Base-by-base conservation (phyloP, 2,329 filamentous ascomycete species). In the Xenoacremonium recifei region DNA sequence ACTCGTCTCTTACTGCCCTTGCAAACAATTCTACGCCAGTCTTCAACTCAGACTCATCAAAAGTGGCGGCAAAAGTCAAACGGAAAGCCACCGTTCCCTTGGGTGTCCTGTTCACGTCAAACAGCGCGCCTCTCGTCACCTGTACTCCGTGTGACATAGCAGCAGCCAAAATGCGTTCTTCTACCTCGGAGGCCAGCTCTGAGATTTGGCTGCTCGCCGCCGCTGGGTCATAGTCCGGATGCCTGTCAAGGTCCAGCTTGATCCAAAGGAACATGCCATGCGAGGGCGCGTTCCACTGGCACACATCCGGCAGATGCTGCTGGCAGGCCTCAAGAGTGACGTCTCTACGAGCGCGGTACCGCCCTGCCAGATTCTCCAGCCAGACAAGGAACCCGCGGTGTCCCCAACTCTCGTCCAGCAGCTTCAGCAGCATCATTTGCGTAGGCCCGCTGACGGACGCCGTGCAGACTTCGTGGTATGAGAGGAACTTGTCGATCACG, bases 221-320 rank as follows among this genome's bases (percentile, higher is more conserved):
- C n/a, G n/a, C n/a, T n/a, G n/a, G n/a, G n/a, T n/a, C n/a, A n/a
- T n/a, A n/a, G n/a, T n/a, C n/a, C n/a, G n/a, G n/a, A n/a, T n/a
- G n/a, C n/a, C n/a, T n/a, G n/a, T n/a, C n/a, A n/a, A 77, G 78
- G 51, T 85, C 73, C 16, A 89, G 67, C 42, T 76, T 70, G 40
- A 89, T 67, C 86, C 86, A 89, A 63, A 86, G 80, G 74, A 96
- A 96, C 90, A 96, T 96, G 58, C 89, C 89, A 2, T 88, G 85
- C 47, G 75, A 76, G 2, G 89, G 89, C 1, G 84, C 75, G 15
- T 71, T 77, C 88, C 89, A 95, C 59, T 72, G 79, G 18, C 88
- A 84, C 16, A 95, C 70, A 12, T 84, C 80, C 0, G 89, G 89
- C 20, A 95, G 66, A 51, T 83, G 77, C 52, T 77, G 76, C 62